These are phyloP conservation scores for Pseudogymnoascus sp. DNA, from an alignment of 2,329 filamentous ascomycete species.

Conservation along the genomic window DNA sequence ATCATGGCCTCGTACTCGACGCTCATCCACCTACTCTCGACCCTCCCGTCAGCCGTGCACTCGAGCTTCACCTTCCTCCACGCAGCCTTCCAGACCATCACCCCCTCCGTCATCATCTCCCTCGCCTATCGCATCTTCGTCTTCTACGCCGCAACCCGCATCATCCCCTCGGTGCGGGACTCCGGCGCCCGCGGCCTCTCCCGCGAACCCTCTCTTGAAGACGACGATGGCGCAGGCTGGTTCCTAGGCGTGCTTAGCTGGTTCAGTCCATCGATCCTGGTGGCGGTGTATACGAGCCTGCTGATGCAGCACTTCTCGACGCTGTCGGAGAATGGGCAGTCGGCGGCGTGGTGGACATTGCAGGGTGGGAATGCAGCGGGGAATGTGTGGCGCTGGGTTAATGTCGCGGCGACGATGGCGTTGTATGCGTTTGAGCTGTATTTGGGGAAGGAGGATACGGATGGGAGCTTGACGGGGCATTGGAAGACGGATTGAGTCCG, in stretches of 20 bases:
- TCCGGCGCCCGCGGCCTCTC: constrained; percentile 75
- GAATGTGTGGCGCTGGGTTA: constrained; percentile 89
- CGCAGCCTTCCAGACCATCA: constrained; percentile 90
- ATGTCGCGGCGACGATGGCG: constrained; percentile 79
- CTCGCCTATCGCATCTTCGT: constrained; percentile 89
- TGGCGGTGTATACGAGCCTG: constrained; percentile 92
- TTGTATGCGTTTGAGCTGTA: constrained; percentile 88
- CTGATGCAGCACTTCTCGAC: constrained; percentile 92
- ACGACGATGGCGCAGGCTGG: constrained; percentile 72
- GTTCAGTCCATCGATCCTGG: constrained; percentile 90
- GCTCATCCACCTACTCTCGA: constrained; percentile 72
- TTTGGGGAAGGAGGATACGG: constrained; percentile 73
- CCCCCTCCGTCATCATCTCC: constrained; percentile 90
- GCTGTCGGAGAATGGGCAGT: constrained; percentile 52
- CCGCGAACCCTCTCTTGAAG: constrained; percentile 77
- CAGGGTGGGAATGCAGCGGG: constrained; percentile 75
- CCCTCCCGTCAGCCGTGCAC: constrained; percentile 73
- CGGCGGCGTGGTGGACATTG: constrained; percentile 70
- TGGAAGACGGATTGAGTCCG: constrained; percentile 80
- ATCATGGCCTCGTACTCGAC: constrained; percentile 98
- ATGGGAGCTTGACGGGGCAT: constrained; percentile 63
- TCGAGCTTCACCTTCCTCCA: constrained; percentile 79
- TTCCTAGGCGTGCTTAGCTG: constrained; percentile 79
- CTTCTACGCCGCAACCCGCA: constrained; percentile 89
- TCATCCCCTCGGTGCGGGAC: constrained; percentile 88